phyloP scores from a whole-genome alignment of 495 filamentous ascomycete genomes.

The Cairneyella variabilis region DNA sequence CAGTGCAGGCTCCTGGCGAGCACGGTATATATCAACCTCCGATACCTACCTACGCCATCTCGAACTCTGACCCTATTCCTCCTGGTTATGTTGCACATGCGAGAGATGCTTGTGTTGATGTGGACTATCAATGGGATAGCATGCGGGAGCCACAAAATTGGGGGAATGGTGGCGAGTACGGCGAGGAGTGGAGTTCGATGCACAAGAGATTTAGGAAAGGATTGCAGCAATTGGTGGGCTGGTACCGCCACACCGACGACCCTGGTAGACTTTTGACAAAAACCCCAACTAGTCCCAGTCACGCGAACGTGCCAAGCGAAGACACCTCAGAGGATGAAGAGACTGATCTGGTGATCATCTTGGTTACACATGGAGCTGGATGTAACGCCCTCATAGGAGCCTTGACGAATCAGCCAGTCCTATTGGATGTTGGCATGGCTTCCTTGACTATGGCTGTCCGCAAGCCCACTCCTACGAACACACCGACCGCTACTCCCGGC shows the following conservation, averaged over 20 bases:
- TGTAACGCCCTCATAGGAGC: conserved; percentile 95
- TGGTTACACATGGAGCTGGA: conserved; percentile 96
- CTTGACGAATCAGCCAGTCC: conserved; percentile 79
- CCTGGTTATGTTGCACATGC: conserved; percentile 86
- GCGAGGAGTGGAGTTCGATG: conserved; percentile 95
- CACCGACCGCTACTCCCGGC: conserved; percentile 24
- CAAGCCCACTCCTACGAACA: conserved; percentile 39
- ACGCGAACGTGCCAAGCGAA: neutral
- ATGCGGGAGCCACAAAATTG: conserved; percentile 70
- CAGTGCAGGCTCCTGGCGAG: neutral
- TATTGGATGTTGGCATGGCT: conserved; percentile 85
- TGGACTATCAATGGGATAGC: conserved; percentile 96
- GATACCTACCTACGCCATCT: conserved; percentile 78
- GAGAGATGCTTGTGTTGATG: conserved; percentile 77
- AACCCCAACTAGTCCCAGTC: conserved; percentile 23
- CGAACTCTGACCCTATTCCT: conserved; percentile 74
- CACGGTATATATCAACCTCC: conserved; percentile 63
- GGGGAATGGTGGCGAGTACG: conserved; percentile 82
- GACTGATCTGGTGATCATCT: conserved; percentile 73
- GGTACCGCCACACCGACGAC: conserved; percentile 56
- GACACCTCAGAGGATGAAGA: conserved; percentile 34
- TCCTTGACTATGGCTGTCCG: conserved; percentile 87
- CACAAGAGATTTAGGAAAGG: conserved; percentile 82
- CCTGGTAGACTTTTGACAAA: conserved; percentile 23
- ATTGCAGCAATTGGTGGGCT: conserved; percentile 68